Evolutionary conservation across 2,329 filamentous ascomycete species (phyloP), one percentile per base, ranked within the genome.

Genomic region (Fusarium illudens): DNA sequence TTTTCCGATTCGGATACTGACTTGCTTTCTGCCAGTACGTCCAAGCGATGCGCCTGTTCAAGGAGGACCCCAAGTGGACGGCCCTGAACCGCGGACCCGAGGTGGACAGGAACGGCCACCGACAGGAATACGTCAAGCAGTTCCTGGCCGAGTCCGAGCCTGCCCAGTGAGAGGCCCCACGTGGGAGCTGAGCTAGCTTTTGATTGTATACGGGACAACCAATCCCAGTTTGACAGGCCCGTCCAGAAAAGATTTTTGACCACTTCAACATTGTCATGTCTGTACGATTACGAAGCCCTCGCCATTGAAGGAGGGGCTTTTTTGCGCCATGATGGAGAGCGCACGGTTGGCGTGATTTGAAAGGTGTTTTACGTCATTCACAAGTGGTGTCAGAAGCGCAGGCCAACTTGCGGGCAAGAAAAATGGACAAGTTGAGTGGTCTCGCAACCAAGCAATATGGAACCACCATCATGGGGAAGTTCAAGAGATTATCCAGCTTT

Each of bases 11-110:
- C n/a, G n/a, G 15, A 3, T 15, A 25, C 39, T 32, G n/a, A 44
- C 58, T 56, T 13, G 58, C 52, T 27, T 13, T 13, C 15, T 12
- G 27, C 49, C 71, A 97, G 94, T 97, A 95, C 76, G 93, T 97
- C 71, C 92, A 96, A 77, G 96, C 96, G 13, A 95, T 98, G 93
- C 88, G 96, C 60, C 84, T 99, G 53, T 99, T 98, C 87, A 94
- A 98, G 83, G 96, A 98, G 70, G 94, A 98, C 81, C 96, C 96
- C 32, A 97, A 98, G 82, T 99, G 96, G 96, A 98, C 94, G 33
- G 92, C 96, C 13, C 80, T 99, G 71, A 97, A 97, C 82, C 89
- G 96, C 59, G 88, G 87, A 7, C 80, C 83, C 5, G 91, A 95
- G 50, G 87, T 97, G 42, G 93, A 98, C 77, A 78, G 78, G 62